Conservation (phyloP, 2,329 filamentous ascomycete genomes). For the Plenodomus tracheiphilus region DNA sequence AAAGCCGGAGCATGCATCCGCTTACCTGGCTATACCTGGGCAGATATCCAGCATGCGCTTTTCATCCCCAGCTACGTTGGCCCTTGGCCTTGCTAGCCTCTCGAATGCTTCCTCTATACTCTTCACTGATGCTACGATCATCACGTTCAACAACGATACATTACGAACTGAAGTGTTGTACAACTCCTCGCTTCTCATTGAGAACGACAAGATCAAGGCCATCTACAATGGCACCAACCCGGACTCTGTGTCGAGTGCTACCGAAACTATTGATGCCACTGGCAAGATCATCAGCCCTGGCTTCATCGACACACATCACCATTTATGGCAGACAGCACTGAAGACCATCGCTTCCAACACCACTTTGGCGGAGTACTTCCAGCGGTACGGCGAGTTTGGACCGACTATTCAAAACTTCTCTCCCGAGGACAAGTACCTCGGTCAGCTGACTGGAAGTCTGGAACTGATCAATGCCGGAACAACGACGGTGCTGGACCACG, state of each 20-base stretch:
- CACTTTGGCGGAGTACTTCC: conserved; percentile 30
- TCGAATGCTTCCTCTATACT: neutral
- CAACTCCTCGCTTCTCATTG: neutral
- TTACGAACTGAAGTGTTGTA: neutral
- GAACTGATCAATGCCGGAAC: conserved; percentile 58
- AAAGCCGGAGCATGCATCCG: neutral
- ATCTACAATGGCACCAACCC: conserved; percentile 20
- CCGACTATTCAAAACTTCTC: conserved; percentile 7
- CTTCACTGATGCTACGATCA: neutral
- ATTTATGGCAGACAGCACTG: conserved; percentile 56
- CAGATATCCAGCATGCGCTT: neutral
- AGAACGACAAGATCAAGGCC: neutral
- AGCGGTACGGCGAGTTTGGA: conserved; percentile 12
- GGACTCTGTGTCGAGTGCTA: neutral
- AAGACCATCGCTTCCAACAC: conserved; percentile 59
- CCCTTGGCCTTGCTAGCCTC: neutral
- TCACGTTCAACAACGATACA: neutral
- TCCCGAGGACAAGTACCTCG: conserved; percentile 27
- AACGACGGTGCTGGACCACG: conserved; percentile 52
- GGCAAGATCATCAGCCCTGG: conserved; percentile 59
- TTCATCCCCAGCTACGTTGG: neutral
- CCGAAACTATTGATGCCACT: conserved; percentile 50
- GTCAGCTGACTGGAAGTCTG: conserved; percentile 46
- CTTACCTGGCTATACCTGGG: neutral
- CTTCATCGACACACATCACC: conserved; percentile 60